Percentiles rank a stretch among this genome's conserved stretches.
phyloP scores from a whole-genome alignment of 2,329 filamentous ascomycete species.

The Pseudocercospora eumusae region DNA sequence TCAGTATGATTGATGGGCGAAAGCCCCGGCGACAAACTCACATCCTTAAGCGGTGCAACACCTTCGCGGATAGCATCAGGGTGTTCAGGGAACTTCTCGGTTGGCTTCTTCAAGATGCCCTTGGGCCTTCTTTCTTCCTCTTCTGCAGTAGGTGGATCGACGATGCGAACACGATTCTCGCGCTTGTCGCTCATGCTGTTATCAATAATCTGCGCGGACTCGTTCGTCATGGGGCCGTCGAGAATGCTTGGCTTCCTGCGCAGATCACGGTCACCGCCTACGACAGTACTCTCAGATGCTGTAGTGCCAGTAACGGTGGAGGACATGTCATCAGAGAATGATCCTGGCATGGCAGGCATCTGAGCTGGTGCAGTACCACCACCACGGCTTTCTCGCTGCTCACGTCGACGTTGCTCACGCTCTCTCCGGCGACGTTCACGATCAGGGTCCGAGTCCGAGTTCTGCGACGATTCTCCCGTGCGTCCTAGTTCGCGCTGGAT shows the following conservation, averaged over 20 bases:
- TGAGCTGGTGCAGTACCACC: constrained; percentile 17
- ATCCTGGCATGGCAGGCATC: constrained; percentile 26
- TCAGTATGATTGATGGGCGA: constrained; percentile 14
- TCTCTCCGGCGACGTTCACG: constrained; percentile 38
- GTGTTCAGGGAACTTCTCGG: constrained; percentile 81
- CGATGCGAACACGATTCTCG: constrained; percentile 56
- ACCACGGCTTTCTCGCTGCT: constrained; percentile 29
- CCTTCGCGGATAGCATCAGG: constrained; percentile 81
- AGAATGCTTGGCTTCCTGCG: constrained; percentile 37
- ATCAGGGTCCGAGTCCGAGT: constrained; percentile 37
- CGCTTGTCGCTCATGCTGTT: constrained; percentile 38
- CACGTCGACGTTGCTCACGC: constrained; percentile 37
- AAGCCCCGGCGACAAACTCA: constrained; percentile 26
- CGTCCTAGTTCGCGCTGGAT: constrained; percentile 50
- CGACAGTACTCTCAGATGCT: constrained; percentile 9
- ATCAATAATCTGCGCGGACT: constrained; percentile 39
- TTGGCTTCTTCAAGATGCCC: constrained; percentile 83
- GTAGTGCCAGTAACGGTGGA: constrained; percentile 19
- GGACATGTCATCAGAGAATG: constrained; percentile 31
- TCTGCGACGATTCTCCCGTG: constrained; percentile 27
- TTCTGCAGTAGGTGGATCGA: constrained; percentile 67
- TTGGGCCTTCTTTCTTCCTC: constrained; percentile 72
- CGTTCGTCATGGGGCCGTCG: constrained; percentile 35
- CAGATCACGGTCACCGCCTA: constrained; percentile 22
- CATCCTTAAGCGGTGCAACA: constrained; percentile 87